A percentile compares a stretch with the other conserved stretches of the same genome.
phyloP scores from a whole-genome alignment of 495 filamentous ascomycete genomes.

The Penicillium simplicissimum region DNA sequence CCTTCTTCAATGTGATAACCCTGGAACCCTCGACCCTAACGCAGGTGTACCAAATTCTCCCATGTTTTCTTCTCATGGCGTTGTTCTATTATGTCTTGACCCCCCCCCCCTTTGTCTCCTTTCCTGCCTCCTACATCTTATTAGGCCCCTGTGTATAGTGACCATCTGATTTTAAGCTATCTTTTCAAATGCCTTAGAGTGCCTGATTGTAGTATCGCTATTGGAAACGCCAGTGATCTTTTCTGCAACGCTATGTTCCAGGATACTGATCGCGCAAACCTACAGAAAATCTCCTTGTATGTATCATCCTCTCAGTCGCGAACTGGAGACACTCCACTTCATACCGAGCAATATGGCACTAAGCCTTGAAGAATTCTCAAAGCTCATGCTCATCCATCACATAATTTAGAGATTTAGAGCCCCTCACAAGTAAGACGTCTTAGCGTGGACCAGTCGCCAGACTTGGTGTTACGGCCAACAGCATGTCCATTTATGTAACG shows the following conservation, averaged over 20 bases:
- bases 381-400: no score
- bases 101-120: constrained; percentile 28
- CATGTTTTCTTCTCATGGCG: constrained; percentile 37
- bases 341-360: no score
- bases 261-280: not conserved
- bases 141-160: constrained; percentile 39
- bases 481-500: no score
- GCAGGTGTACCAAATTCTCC: constrained; percentile 33
- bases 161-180: constrained; percentile 30
- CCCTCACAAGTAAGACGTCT: no score
- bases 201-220: not conserved
- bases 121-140: constrained; percentile 24
- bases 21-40: constrained; percentile 22
- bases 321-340: no score
- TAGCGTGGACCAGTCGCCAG: no score
- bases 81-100: constrained; percentile 37
- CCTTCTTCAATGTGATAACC: constrained; percentile 23
- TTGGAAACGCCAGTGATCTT: not conserved
- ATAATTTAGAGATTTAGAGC: no score
- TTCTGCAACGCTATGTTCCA: not conserved
- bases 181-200: not conserved
- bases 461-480: no score
- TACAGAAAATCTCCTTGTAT: not conserved
- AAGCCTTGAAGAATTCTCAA: no score
- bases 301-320: no score